phyloP scores from a whole-genome alignment of 129 eudicot genomes.

The Heracleum sosnowskyi region DNA sequence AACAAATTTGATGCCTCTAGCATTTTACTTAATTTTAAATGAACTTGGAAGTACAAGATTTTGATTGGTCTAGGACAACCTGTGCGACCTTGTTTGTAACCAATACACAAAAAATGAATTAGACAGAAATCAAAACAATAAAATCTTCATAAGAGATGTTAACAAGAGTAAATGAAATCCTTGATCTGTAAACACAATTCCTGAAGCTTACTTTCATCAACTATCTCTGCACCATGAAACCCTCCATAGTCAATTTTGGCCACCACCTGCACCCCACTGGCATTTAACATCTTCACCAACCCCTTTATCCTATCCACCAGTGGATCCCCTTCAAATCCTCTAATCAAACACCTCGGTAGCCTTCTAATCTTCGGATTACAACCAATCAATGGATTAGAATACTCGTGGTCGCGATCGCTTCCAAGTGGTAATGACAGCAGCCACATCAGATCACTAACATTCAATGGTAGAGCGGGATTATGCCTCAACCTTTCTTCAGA shows the following conservation, averaged over 20 bases:
- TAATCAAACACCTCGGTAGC: conserved; percentile 33
- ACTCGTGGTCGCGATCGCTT: conserved; percentile 51
- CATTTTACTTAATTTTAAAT: too few relatives aligned
- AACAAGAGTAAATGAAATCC: conserved; percentile 18
- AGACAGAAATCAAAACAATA: too few relatives aligned
- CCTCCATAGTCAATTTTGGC: conserved; percentile 23
- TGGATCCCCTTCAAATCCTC: conserved; percentile 39
- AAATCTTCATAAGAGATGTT: too few relatives aligned
- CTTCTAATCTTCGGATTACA: conserved; percentile 16
- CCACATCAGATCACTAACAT: conserved; percentile 49
- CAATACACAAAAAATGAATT: too few relatives aligned
- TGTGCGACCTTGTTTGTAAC: too few relatives aligned
- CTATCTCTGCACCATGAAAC: conserved; percentile 33
- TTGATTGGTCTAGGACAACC: too few relatives aligned
- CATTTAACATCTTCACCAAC: conserved; percentile 37
- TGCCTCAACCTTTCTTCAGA: conserved; percentile 11
- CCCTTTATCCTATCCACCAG: conserved; percentile 36
- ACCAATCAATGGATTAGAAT: conserved; percentile 29
- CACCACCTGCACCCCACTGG: conserved; percentile 42
- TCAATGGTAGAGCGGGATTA: conserved; percentile 23
- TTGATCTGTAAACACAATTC: conserved; percentile 22
- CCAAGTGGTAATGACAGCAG: conserved; percentile 44
- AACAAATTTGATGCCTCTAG: too few relatives aligned
- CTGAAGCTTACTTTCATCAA: conserved; percentile 31
- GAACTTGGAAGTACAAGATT: too few relatives aligned